Evolutionary conservation across 192 early-diverging fungal species (phyloP).

Genomic region (Thamnidium elegans): DNA sequence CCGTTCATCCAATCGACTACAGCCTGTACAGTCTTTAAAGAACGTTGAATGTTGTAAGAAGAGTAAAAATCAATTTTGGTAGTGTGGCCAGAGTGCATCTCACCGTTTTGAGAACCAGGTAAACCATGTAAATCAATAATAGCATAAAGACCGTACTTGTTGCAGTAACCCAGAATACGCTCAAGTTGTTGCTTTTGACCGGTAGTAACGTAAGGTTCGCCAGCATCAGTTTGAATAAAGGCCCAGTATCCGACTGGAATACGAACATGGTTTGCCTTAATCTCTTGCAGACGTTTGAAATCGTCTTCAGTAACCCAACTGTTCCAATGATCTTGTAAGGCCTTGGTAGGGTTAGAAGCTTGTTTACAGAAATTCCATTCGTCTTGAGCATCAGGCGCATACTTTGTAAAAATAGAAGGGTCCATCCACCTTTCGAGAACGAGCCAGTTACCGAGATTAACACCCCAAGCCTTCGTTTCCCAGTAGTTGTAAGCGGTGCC

Average conservation of each 20-base stretch:
- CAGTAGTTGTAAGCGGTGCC: constrained; percentile 31
- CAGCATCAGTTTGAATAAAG: constrained; percentile 50
- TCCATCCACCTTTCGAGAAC: constrained; percentile 61
- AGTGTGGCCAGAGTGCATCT: constrained; percentile 52
- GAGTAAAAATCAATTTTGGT: constrained; percentile 36
- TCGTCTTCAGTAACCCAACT: constrained; percentile 56
- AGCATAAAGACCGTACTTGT: constrained; percentile 42
- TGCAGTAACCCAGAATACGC: constrained; percentile 34
- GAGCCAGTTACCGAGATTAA: constrained; percentile 58
- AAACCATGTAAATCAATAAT: constrained; percentile 58
- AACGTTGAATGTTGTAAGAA: constrained; percentile 18
- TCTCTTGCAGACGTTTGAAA: constrained; percentile 43
- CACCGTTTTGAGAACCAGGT: constrained; percentile 60
- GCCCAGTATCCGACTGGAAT: constrained; percentile 64
- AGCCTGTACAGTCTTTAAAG: constrained; percentile 26
- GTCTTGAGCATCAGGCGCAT: constrained; percentile 42
- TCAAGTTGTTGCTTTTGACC: constrained; percentile 40
- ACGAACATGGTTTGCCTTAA: constrained; percentile 51
- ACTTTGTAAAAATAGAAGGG: constrained; percentile 43
- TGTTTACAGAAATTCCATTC: constrained; percentile 56
- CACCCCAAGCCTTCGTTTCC: constrained; percentile 44
- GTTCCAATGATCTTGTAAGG: constrained; percentile 50
- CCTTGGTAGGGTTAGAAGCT: constrained; percentile 36
- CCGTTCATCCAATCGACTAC: constrained; percentile 46
- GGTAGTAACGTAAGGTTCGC: constrained; percentile 57